Base-by-base conservation (phyloP, 2,329 filamentous ascomycete species). In the Cladosporium sp. region DNA sequence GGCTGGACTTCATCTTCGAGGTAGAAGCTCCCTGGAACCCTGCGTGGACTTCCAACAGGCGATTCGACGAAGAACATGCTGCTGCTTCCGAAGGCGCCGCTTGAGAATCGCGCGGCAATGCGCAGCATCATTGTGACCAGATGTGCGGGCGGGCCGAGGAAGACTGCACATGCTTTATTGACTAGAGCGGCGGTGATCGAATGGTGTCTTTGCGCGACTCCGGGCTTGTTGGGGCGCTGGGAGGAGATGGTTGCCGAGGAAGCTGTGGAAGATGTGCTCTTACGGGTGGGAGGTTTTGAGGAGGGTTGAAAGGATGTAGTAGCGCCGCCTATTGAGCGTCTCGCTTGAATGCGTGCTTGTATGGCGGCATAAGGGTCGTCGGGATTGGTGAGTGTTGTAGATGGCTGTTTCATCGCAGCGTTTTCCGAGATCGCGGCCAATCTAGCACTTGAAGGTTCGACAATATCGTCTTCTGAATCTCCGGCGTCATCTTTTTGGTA, bases 61-160 rank as follows among this genome's bases (percentile, higher is more conserved):
- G 51, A 65, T 54, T 58, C 59, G 49, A 60, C 63, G 33, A 63
- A 42, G 22, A 56, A 53, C 39, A 57, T 38, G 5, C 52, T 53
- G 36, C 40, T 39, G 16, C 36, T 48, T 7, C 59, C 59, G 19
- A 68, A 65, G 5, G 66, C 67, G 3, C 74, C 74, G 39, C 69
- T 69, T 1, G 83, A 78, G 54, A 95, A 88, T 54, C 80, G 83
- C 0, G 86, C 84, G 1, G 90, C 88, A 50, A 95, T 88, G 50
- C 83, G 82, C 4, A 95, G 77, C 76, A 95, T 90, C 35, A 95
- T 73, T 20, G 81, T 76, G 30, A 95, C 79, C 2, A 95, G 77
- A 59, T 91, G 82, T 29, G 84, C 80, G 0, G 91, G 89, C n/a
- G 89, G 89, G 0, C 86, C 83, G 12, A 95, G 72, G 3, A 95